Evolutionary conservation across 805 yeast genomes (phyloP).

Genomic region (Danielia reshetovae): DNA sequence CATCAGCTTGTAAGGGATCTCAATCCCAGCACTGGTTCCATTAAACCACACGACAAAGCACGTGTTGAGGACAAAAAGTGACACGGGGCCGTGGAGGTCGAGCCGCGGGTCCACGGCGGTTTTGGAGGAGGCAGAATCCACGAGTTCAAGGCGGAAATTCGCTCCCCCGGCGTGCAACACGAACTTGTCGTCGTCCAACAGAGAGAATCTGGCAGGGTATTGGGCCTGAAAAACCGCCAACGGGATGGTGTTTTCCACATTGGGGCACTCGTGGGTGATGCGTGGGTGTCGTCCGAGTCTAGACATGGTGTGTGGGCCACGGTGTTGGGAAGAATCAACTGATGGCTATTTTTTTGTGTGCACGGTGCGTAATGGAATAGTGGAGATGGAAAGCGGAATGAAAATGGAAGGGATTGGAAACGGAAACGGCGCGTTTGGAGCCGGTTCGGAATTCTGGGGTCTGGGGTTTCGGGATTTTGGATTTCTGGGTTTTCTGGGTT

Average conservation of each 20-base stretch:
- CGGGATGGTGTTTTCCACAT: constrained; percentile 39
- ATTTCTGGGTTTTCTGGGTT: too few species aligned
- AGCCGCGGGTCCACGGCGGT: constrained; percentile 12
- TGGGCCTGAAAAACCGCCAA: constrained; percentile 29
- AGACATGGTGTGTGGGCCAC: too few species aligned
- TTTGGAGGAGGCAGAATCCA: constrained; percentile 12
- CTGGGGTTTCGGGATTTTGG: too few species aligned
- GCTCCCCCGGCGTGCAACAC: constrained; percentile 39
- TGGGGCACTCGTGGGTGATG: constrained; percentile 28
- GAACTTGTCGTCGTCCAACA: constrained; percentile 34
- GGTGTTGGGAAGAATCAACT: too few species aligned
- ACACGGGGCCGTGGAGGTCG: constrained; percentile 6
- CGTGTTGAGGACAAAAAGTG: constrained; percentile 34
- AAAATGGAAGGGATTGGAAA: too few species aligned
- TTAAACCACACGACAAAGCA: constrained; percentile 30
- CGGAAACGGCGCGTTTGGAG: too few species aligned
- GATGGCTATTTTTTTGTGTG: too few species aligned
- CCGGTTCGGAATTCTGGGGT: too few species aligned
- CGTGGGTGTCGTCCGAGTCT: constrained; percentile 7
- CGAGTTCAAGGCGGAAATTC: constrained; percentile 10
- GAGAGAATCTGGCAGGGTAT: constrained; percentile 36
- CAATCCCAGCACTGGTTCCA: constrained; percentile 22
- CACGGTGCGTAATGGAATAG: too few species aligned
- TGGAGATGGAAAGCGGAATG: too few species aligned
- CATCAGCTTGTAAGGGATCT: constrained; percentile 32